Conservation (phyloP, 192 early-diverging fungal species). For the Coemansia sp. region DNA sequence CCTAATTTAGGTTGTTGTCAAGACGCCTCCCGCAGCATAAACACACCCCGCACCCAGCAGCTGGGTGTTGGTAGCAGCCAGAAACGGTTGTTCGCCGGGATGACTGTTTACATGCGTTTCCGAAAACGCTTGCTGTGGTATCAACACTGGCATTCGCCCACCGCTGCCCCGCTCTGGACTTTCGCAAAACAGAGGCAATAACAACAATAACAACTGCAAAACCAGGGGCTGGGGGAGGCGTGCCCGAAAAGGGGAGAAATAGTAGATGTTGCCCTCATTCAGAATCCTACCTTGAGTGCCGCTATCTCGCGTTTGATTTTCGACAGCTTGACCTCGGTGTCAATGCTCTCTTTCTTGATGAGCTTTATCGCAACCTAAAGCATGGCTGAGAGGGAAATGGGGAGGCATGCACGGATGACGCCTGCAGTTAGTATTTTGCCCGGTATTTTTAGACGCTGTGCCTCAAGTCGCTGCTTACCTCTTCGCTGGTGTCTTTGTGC, state of each 20-base stretch:
- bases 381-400: background rate
- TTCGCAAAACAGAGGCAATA: slow-evolving; percentile 3
- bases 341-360: slow-evolving; percentile 89
- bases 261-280: slow-evolving; percentile 7
- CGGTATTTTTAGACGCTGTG: no score
- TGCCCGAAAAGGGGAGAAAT: background rate
- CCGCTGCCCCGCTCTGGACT: background rate
- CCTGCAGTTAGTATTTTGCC: background rate
- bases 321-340: slow-evolving; percentile 74
- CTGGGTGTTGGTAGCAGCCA: background rate
- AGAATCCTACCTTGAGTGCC: slow-evolving; percentile 75
- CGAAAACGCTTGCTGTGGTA: slow-evolving; percentile 1
- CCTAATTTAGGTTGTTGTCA: background rate
- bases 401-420: no score
- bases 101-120: slow-evolving; percentile 3
- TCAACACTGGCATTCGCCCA: background rate
- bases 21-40: background rate
- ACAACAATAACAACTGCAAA: slow-evolving; percentile 11
- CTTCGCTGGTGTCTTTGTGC: slow-evolving; percentile 71
- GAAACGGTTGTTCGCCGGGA: background rate
- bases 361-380: slow-evolving; percentile 87
- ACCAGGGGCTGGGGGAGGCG: slow-evolving; percentile 7
- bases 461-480: slow-evolving; percentile 31
- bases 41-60: background rate
- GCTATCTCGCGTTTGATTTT: slow-evolving; percentile 95